These are phyloP conservation scores for Eucalyptus globulus DNA, from an alignment of 345 rosid genomes.

Conservation along the genomic window DNA sequence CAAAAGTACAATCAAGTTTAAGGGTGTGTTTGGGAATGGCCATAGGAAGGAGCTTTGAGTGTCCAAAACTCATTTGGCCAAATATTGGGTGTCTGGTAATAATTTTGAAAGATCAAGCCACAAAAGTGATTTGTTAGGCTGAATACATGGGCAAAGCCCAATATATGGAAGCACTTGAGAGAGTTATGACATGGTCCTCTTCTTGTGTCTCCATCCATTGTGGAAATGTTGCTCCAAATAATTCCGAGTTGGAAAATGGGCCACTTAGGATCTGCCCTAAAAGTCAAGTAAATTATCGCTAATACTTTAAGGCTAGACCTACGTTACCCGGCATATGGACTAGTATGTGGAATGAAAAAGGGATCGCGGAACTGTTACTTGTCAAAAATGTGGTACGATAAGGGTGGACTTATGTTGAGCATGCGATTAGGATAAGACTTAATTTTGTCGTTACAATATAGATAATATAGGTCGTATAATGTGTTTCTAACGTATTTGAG, in stretches of 20 bases:
- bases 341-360: background rate
- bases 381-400: background rate
- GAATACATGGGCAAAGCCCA: background rate
- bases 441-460: background rate
- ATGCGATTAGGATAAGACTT: background rate
- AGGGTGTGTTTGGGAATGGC: too few species aligned
- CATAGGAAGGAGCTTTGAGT: too few species aligned
- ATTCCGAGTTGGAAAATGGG: too few species aligned
- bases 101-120: background rate
- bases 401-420: background rate
- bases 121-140: background rate
- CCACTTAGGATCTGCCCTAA: too few species aligned
- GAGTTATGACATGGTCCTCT: too few species aligned
- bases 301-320: too few species aligned
- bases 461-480: background rate
- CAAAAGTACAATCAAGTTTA: too few species aligned
- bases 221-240: too few species aligned
- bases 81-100: fast-evolving
- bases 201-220: too few species aligned
- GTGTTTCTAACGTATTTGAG: background rate
- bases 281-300: too few species aligned
- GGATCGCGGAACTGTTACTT: background rate
- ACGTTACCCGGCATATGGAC: fast-evolving
- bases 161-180: too few species aligned
- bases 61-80: too few species aligned